Evolutionary conservation across 2,329 filamentous ascomycete genomes (phyloP).

Genomic region (Epichloe scottii): DNA sequence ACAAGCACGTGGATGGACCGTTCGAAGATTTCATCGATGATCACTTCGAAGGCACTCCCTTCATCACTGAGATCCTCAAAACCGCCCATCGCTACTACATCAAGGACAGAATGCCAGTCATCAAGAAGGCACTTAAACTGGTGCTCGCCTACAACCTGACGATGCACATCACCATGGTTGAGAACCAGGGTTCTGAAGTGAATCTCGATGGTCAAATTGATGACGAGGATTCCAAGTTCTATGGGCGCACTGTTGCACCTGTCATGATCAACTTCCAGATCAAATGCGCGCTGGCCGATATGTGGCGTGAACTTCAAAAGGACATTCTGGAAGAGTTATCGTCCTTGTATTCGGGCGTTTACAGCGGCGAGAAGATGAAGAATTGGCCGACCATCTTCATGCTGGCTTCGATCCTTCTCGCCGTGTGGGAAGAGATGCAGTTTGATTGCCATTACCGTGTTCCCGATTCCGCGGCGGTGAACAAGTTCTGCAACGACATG

Average conservation of each 20-base stretch:
- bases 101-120: slow-evolving; percentile 76
- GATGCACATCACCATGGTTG: slow-evolving; percentile 85
- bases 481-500: slow-evolving; percentile 96
- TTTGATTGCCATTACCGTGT: slow-evolving; percentile 96
- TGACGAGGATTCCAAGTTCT: slow-evolving; percentile 75
- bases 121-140: slow-evolving; percentile 90
- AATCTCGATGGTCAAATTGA: slow-evolving; percentile 71
- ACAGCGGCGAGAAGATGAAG: slow-evolving; percentile 93
- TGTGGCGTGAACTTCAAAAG: slow-evolving; percentile 97
- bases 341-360: slow-evolving; percentile 87
- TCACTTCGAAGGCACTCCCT: slow-evolving; percentile 90
- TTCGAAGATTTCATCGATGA: slow-evolving; percentile 93
- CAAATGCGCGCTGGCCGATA: slow-evolving; percentile 91
- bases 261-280: slow-evolving; percentile 99
- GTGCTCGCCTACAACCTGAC: slow-evolving; percentile 94
- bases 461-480: slow-evolving; percentile 68
- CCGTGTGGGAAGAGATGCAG: slow-evolving; percentile 97
- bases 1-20: slow-evolving; percentile 83
- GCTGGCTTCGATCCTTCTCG: slow-evolving; percentile 81
- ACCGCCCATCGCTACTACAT: slow-evolving; percentile 87
- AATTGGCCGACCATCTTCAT: slow-evolving; percentile 99
- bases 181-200: slow-evolving; percentile 74
- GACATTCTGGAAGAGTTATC: slow-evolving; percentile 93
- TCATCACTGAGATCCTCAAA: slow-evolving; percentile 92
- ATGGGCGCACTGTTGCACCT: slow-evolving; percentile 79